Conservation (phyloP, 1,284 basidiomycete genomes). For the Leccinum fallax region DNA sequence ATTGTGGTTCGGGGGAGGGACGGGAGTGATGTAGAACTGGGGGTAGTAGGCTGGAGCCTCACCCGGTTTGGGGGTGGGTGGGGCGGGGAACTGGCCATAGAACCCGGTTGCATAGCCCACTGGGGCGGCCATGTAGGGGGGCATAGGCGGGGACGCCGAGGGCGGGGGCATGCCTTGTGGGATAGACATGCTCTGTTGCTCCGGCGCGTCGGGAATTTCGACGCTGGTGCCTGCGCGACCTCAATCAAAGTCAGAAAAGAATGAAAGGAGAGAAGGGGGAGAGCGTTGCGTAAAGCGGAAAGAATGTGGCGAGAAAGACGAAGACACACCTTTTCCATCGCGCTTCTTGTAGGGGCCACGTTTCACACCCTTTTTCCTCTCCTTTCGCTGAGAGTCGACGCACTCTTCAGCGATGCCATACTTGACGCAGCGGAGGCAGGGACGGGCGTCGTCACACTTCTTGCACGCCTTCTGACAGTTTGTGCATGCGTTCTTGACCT, state of each 20-base stretch:
- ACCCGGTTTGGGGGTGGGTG: slow-evolving; percentile 51
- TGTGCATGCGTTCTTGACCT: slow-evolving; percentile 90
- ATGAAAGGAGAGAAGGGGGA: slow-evolving; percentile 8
- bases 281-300: slow-evolving; percentile 20
- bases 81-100: slow-evolving; percentile 52
- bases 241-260: slow-evolving; percentile 45
- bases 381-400: slow-evolving; percentile 80
- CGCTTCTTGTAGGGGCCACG: slow-evolving; percentile 92
- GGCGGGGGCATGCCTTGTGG: slow-evolving; percentile 45
- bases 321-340: slow-evolving; percentile 74
- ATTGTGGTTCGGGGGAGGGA: slow-evolving; percentile 43
- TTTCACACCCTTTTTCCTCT: slow-evolving; percentile 85
- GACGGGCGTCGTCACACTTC: slow-evolving; percentile 86
- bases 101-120: slow-evolving; percentile 47
- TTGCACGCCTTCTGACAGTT: slow-evolving; percentile 91
- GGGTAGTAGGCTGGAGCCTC: slow-evolving; percentile 54
- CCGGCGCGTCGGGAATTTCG: slow-evolving; percentile 52
- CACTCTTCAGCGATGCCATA: slow-evolving; percentile 83
- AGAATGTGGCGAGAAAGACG: slow-evolving; percentile 31
- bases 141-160: slow-evolving; percentile 47
- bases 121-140: slow-evolving; percentile 46
- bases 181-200: slow-evolving; percentile 45
- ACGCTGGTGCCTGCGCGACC: slow-evolving; percentile 57
- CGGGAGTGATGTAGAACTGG: slow-evolving; percentile 48
- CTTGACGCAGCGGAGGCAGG: slow-evolving; percentile 84